These are phyloP conservation scores for Rasamsonia emersonii DNA, from an alignment of 2,329 filamentous ascomycete genomes.

Conservation along the genomic window DNA sequence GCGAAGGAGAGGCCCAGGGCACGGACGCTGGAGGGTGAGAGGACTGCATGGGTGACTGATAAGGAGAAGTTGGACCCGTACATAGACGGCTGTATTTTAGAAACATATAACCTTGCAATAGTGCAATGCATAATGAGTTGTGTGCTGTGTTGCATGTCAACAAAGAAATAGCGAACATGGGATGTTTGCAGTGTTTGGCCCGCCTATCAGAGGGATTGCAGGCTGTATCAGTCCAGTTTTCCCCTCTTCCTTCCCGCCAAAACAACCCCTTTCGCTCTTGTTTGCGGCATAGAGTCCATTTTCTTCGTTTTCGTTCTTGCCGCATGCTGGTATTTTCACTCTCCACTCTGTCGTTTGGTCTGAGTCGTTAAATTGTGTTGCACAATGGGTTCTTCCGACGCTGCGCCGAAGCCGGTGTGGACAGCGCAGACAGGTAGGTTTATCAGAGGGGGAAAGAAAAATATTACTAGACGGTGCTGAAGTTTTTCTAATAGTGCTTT, in stretches of 20 bases:
- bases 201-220: conserved; percentile 5
- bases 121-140: conserved; percentile 2
- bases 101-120: conserved; percentile 10
- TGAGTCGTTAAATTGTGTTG: neutral
- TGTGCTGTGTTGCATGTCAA: conserved; percentile 6
- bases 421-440: conserved; percentile 7
- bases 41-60: conserved; percentile 24
- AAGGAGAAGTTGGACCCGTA: too few species aligned
- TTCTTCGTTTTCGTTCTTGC: too few species aligned
- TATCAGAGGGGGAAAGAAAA: too few species aligned
- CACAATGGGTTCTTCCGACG: conserved; percentile 8
- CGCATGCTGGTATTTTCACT: conserved; percentile 6
- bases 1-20: conserved; percentile 38
- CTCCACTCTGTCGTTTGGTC: neutral
- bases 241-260: conserved; percentile 2
- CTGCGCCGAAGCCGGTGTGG: conserved; percentile 5
- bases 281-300: too few species aligned
- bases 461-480: too few species aligned
- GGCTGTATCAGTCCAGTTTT: conserved; percentile 8
- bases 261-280: conserved; percentile 2
- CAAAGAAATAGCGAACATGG: conserved; percentile 4
- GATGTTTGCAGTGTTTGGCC: conserved; percentile 12
- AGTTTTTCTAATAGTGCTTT: conserved; percentile 50
- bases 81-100: too few species aligned
- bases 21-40: conserved; percentile 18